A percentile compares a stretch with the other conserved stretches of the same genome.
These are phyloP conservation scores for Rhazya stricta DNA, from an alignment of 257 asterid genomes.

Conservation along the genomic window DNA sequence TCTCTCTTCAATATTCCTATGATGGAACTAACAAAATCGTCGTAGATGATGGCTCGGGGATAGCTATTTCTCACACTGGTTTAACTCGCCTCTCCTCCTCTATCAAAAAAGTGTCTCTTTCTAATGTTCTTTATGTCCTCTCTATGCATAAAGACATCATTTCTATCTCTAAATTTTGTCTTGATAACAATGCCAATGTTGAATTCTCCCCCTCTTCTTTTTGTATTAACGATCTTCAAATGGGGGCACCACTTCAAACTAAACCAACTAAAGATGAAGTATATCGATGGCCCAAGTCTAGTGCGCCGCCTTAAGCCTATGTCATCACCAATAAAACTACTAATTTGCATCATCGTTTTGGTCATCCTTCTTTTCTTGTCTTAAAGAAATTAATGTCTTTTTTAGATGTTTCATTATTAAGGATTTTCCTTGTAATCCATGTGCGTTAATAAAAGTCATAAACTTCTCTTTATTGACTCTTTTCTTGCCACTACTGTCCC, in stretches of 20 bases:
- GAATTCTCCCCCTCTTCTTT: neutral
- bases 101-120: neutral
- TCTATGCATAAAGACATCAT: neutral
- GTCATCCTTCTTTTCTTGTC: neutral
- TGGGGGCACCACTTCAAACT: neutral
- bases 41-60: neutral
- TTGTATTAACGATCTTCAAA: neutral
- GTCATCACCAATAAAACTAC: neutral
- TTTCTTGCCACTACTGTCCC: neutral
- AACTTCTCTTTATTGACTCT: neutral
- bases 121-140: neutral
- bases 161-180: neutral
- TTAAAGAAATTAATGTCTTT: too few species aligned
- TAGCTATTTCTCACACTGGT: neutral
- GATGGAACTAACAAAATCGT: neutral
- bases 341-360: neutral
- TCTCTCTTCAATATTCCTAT: too few species aligned
- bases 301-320: neutral
- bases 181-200: neutral
- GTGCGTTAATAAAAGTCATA: neutral
- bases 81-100: neutral
- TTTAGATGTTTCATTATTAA: too few species aligned
- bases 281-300: neutral
- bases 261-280: neutral
- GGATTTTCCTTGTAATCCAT: neutral